Base-by-base conservation (phyloP, 441 rosid species). In the Aleurites moluccanus region DNA sequence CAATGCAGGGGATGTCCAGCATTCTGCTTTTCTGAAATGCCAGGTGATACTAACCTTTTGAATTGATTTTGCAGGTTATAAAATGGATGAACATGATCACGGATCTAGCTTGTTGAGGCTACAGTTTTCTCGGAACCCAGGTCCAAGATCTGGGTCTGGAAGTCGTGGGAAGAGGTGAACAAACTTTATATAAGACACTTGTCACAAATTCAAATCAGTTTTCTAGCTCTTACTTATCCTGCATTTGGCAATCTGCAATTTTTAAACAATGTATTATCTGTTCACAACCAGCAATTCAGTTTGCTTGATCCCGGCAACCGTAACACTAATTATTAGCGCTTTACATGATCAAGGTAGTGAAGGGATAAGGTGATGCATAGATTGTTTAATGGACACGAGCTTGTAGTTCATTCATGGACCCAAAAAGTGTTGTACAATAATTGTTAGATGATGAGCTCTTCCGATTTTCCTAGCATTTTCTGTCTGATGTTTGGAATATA, bases 71-170 rank as follows among this genome's bases (percentile, higher is more conserved):
- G 69, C 86, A 92, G 98, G 92, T 44, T 91, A 88, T 82, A 87
- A 78, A 66, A 88, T 91, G 88, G 98, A 91, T 69, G 93, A 89
- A 77, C 85, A 80, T 6, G 90, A 88, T 52, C 81, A 82, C 0
- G 91, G 87, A 68, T 92, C 96, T 25, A 87, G 84, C 67, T 85
- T 59, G 83, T 83, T 92, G 85, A 84, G 88, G 76, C 85, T 89
- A 67, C 93, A 91, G 66, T 92, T 92, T 79, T 88, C 92, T 52
- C 87, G 92, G 64, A 79, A 77, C 72, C 93, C 93, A 6, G 90
- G 92, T 38, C 94, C 90, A 68, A 87, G 94, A 79, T 84, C 87
- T 52, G 79, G 83, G 75, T 65, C 82, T 73, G 87, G 88, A 79
- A 66, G 79, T 66, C 94, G 91, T 74, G 86, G 89, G 60, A 87